Conservation (phyloP, 805 yeast species). For the Candida hispaniensis region DNA sequence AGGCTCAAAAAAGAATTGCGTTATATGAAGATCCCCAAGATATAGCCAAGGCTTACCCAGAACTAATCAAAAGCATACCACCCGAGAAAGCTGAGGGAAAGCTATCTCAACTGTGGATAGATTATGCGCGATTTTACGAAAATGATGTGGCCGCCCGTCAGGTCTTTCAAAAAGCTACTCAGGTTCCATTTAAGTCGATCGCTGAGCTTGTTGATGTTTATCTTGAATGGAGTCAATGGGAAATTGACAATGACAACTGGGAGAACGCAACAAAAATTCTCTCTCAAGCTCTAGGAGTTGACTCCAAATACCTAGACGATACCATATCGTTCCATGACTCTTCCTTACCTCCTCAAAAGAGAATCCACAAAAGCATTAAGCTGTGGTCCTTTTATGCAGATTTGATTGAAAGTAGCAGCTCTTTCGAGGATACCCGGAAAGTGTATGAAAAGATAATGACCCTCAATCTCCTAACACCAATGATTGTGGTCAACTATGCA, state of each 20-base stretch:
- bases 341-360: slow-evolving; percentile 36
- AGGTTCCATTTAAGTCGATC: slow-evolving; percentile 53
- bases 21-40: slow-evolving; percentile 35
- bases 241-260: slow-evolving; percentile 40
- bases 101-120: slow-evolving; percentile 55
- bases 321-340: slow-evolving; percentile 27
- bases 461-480: slow-evolving; percentile 58
- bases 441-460: slow-evolving; percentile 46
- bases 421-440: slow-evolving; percentile 30
- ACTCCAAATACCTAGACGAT: slow-evolving; percentile 33
- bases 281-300: slow-evolving; percentile 32
- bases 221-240: slow-evolving; percentile 66
- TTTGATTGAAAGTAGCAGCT: slow-evolving; percentile 36
- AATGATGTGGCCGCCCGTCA: slow-evolving; percentile 52
- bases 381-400: slow-evolving; percentile 72
- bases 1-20: slow-evolving; percentile 57
- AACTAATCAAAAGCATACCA: slow-evolving; percentile 56
- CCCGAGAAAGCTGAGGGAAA: slow-evolving; percentile 39
- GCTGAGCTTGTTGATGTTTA: slow-evolving; percentile 62
- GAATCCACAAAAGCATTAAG: slow-evolving; percentile 48
- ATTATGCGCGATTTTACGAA: slow-evolving; percentile 57
- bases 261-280: slow-evolving; percentile 36
- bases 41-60: slow-evolving; percentile 46
- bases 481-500: slow-evolving; percentile 56
- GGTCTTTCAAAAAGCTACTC: slow-evolving; percentile 52